phyloP scores from a whole-genome alignment of 2,329 filamentous ascomycete genomes.

The Fusarium tanahbumbuense region DNA sequence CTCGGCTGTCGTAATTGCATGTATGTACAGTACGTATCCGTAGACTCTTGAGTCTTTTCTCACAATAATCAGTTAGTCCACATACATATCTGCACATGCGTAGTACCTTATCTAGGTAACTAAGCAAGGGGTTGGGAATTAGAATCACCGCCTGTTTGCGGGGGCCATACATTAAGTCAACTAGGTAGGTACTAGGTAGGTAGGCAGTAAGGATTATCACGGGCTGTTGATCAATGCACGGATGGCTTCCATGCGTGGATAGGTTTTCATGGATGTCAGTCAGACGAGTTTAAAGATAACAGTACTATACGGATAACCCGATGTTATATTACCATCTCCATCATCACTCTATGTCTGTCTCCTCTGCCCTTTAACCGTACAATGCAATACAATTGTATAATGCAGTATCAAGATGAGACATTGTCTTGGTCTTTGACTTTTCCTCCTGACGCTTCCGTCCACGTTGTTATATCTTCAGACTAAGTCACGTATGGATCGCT shows the following conservation, averaged over 20 bases:
- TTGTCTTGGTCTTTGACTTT: conserved; percentile 22
- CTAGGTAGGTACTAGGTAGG: neutral
- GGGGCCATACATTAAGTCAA: conserved; percentile 3
- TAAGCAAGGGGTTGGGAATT: conserved; percentile 6
- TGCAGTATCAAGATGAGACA: conserved; percentile 3
- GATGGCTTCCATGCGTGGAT: conserved; percentile 2
- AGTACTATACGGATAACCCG: neutral
- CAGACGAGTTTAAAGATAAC: neutral
- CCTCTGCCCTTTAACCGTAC: neutral
- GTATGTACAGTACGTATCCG: too few species aligned
- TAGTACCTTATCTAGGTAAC: neutral
- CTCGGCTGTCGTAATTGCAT: conserved; percentile 16
- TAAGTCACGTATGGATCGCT: neutral
- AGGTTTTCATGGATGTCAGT: neutral
- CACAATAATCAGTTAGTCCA: neutral
- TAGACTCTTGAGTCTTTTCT: conserved; percentile 8
- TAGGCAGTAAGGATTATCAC: conserved; percentile 14
- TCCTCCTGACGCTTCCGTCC: conserved; percentile 27
- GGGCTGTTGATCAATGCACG: conserved; percentile 29
- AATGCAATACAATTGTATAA: neutral
- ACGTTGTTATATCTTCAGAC: conserved; percentile 23
- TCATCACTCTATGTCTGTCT: neutral
- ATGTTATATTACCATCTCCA: neutral
- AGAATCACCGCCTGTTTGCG: conserved; percentile 14
- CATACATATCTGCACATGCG: neutral